A percentile compares a stretch with the other conserved stretches of the same genome.
Conservation (phyloP, 2,329 filamentous ascomycete species). For the Fonsecaea monophora region DNA sequence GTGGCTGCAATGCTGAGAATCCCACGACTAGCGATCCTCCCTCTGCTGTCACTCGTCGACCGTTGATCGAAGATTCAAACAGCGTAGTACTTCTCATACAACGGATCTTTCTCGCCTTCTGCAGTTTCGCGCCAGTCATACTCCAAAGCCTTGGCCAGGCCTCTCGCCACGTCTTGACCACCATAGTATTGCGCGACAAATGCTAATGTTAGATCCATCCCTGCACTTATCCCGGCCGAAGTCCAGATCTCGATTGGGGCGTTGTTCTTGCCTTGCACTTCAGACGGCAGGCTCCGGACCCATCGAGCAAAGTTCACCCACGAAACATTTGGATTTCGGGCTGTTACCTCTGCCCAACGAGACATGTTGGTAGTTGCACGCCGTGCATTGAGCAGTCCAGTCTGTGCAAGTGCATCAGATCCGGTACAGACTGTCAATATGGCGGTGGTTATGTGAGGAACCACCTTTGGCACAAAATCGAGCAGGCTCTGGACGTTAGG, state of each 20-base stretch:
- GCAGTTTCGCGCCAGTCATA: constrained; percentile 62
- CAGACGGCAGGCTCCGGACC: constrained; percentile 49
- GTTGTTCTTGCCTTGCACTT: constrained; percentile 20
- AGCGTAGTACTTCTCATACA: constrained; percentile 28
- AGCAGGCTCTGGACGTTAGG: constrained; percentile 31
- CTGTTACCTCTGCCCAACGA: constrained; percentile 59
- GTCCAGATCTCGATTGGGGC: constrained; percentile 60
- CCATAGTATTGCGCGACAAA: constrained; percentile 64
- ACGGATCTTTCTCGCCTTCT: constrained; percentile 36
- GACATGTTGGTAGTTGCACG: constrained; percentile 72
- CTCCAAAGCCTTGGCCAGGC: constrained; percentile 61
- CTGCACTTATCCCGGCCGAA: constrained; percentile 67
- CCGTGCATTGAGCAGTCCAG: constrained; percentile 66
- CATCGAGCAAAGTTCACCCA: constrained; percentile 70
- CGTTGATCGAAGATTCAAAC: constrained; percentile 12
- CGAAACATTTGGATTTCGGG: constrained; percentile 58
- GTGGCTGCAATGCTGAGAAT: neutral
- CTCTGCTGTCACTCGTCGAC: neutral
- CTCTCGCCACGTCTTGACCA: constrained; percentile 54
- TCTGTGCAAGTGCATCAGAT: constrained; percentile 62
- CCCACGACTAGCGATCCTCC: neutral
- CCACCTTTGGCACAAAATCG: constrained; percentile 31
- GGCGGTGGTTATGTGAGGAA: constrained; percentile 28
- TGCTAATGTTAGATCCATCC: constrained; percentile 67
- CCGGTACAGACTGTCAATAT: constrained; percentile 72